Evolutionary conservation across 768 basidiomycete species (phyloP).

Genomic region (Phylloporus sp.): DNA sequence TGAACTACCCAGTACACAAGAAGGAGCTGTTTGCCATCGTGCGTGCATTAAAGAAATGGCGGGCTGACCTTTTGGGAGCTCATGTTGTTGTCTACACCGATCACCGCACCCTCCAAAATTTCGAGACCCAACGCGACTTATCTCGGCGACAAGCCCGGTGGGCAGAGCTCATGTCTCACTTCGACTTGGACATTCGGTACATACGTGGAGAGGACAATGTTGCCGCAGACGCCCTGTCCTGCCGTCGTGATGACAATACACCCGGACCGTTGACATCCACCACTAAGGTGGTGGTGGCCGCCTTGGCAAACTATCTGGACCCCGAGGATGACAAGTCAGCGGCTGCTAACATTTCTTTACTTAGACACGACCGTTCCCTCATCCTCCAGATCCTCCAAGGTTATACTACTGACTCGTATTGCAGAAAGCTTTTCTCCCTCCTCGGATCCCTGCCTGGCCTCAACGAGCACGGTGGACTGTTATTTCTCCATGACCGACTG

Average conservation of each 20-base stretch:
- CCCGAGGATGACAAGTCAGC: neutral
- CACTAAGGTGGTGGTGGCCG: neutral
- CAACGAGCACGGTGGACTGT: neutral
- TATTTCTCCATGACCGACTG: constrained; percentile 2
- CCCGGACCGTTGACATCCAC: neutral
- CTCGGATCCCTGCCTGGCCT: neutral
- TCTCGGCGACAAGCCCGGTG: constrained; percentile 28
- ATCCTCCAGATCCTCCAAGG: neutral
- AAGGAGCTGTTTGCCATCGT: constrained; percentile 35
- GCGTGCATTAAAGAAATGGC: constrained; percentile 24
- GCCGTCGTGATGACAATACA: neutral
- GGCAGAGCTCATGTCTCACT: constrained; percentile 37
- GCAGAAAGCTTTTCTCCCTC: neutral
- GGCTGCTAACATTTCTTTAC: neutral
- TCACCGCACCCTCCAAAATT: constrained; percentile 23
- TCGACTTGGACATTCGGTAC: constrained; percentile 22
- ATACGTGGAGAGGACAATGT: constrained; percentile 28
- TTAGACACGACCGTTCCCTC: neutral
- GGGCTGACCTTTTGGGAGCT: constrained; percentile 10
- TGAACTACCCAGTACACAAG: constrained; percentile 32
- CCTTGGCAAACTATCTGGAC: neutral
- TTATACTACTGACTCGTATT: constrained; percentile 10
- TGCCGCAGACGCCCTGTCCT: constrained; percentile 39
- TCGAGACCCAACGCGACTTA: neutral
- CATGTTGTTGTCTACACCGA: constrained; percentile 24